Evolutionary conservation across 306 rosid species (phyloP).

Genomic region (Fragaria nilgerrensis): DNA sequence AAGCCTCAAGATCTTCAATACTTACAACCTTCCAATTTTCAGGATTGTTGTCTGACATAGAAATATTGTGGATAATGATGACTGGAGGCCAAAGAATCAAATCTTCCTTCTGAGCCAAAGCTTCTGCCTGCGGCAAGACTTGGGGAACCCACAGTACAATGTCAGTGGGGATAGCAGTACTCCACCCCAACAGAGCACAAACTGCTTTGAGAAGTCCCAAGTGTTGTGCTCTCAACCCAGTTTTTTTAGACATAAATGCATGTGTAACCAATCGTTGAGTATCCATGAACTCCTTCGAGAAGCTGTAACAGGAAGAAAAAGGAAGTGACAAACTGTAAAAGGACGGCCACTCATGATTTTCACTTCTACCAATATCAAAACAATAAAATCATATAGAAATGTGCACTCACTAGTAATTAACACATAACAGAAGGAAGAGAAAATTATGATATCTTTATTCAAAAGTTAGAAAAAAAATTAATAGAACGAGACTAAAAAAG

Average conservation of each 20-base stretch:
- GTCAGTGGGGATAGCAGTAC: constrained; percentile 62
- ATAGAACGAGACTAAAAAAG: background rate
- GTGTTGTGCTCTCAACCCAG: constrained; percentile 74
- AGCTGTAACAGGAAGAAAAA: constrained; percentile 48
- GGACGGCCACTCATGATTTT: background rate
- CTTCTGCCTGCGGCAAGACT: constrained; percentile 58
- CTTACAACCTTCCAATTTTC: constrained; percentile 77
- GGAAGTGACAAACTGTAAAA: constrained; percentile 11
- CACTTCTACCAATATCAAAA: constrained; percentile 1
- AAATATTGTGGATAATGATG: constrained; percentile 66
- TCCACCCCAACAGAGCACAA: constrained; percentile 95
- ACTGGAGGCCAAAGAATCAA: constrained; percentile 94
- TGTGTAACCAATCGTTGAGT: constrained; percentile 85
- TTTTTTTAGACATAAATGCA: constrained; percentile 91
- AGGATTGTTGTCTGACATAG: constrained; percentile 66
- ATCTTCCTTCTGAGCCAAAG: constrained; percentile 86
- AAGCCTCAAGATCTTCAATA: constrained; percentile 71
- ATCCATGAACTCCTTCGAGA: constrained; percentile 91
- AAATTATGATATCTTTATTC: background rate
- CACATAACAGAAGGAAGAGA: background rate
- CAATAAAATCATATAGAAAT: background rate
- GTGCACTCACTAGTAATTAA: background rate
- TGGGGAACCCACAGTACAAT: constrained; percentile 85
- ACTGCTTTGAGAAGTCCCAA: constrained; percentile 86
- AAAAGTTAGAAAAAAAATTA: background rate